Evolutionary conservation across 306 rosid species (phyloP).

Genomic region (Vachellia collinsii): DNA sequence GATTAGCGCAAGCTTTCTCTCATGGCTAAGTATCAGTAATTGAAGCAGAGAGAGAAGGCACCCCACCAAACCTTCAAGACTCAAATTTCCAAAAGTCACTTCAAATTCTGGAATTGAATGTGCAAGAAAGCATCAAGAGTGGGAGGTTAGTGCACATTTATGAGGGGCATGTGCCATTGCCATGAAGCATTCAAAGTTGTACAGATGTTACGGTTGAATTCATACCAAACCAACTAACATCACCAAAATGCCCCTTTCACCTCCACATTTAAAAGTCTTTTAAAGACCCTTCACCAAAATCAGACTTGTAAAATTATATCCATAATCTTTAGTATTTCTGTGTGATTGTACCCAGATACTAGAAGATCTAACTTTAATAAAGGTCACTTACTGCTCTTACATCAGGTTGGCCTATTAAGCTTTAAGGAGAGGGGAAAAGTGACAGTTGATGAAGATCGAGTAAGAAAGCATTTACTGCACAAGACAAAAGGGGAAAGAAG

Average conservation of each 20-base stretch:
- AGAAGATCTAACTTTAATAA: conserved; percentile 38
- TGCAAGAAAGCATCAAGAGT: conserved; percentile 28
- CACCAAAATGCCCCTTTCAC: conserved; percentile 28
- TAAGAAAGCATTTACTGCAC: conserved; percentile 33
- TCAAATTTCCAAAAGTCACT: conserved; percentile 27
- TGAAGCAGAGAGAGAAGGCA: conserved; percentile 30
- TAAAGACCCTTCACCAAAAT: neutral
- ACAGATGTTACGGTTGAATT: conserved; percentile 37
- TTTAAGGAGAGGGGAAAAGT: conserved; percentile 27
- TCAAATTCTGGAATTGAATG: conserved; percentile 38
- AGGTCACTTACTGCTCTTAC: conserved; percentile 28
- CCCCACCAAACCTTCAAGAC: conserved; percentile 31
- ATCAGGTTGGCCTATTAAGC: conserved; percentile 13
- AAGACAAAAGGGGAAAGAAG: conserved; percentile 7
- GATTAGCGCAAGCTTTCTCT: conserved; percentile 34
- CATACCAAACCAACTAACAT: conserved; percentile 31
- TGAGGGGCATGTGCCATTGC: conserved; percentile 65
- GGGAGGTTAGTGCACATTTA: conserved; percentile 47
- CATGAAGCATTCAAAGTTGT: conserved; percentile 47
- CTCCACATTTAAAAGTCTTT: conserved; percentile 25
- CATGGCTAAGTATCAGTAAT: conserved; percentile 18
- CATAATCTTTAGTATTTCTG: neutral
- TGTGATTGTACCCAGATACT: conserved; percentile 1
- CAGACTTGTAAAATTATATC: conserved; percentile 28
- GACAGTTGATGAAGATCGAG: conserved; percentile 29